Conservation (phyloP, 2,329 filamentous ascomycete genomes). For the Neofusicoccum umdonicola region DNA sequence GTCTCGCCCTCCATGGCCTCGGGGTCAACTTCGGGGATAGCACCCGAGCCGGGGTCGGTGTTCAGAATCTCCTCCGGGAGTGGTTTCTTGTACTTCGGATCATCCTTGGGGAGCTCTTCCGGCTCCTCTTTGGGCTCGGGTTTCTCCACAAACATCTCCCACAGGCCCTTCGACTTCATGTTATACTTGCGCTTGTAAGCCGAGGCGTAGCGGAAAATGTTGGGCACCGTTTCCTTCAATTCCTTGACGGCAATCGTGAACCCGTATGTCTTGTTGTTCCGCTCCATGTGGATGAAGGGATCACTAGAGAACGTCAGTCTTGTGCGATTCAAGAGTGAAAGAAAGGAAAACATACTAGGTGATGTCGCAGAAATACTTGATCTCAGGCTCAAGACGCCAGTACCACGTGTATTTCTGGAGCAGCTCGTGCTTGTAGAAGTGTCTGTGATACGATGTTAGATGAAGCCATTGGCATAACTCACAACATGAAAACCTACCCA, state of each 20-base stretch:
- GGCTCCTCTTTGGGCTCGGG: constrained; percentile 56
- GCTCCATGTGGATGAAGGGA: constrained; percentile 92
- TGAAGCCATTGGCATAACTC: neutral
- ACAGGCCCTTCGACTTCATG: constrained; percentile 83
- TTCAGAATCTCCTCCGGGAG: constrained; percentile 79
- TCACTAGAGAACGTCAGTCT: constrained; percentile 56
- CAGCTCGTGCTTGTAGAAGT: constrained; percentile 96
- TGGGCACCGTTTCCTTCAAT: constrained; percentile 93
- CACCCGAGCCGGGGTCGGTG: constrained; percentile 68
- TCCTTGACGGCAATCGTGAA: constrained; percentile 99
- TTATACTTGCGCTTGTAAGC: constrained; percentile 95
- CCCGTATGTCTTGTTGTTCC: constrained; percentile 94
- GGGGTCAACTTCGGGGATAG: constrained; percentile 77
- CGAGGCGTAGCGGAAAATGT: constrained; percentile 98
- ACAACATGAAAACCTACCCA: constrained; percentile 58
- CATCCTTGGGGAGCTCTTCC: constrained; percentile 58
- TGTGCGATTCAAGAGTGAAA: neutral
- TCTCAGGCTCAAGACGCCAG: constrained; percentile 97
- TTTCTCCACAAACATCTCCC: constrained; percentile 97
- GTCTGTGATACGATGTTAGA: constrained; percentile 49
- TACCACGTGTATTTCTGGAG: constrained; percentile 99
- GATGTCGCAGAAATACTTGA: constrained; percentile 99
- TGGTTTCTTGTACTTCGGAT: constrained; percentile 63
- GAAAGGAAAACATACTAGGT: constrained; percentile 69
- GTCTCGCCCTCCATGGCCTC: constrained; percentile 96